Evolutionary conservation across 371 early-diverging fungal genomes (phyloP).

Genomic region (Saksenaea oblongispora): DNA sequence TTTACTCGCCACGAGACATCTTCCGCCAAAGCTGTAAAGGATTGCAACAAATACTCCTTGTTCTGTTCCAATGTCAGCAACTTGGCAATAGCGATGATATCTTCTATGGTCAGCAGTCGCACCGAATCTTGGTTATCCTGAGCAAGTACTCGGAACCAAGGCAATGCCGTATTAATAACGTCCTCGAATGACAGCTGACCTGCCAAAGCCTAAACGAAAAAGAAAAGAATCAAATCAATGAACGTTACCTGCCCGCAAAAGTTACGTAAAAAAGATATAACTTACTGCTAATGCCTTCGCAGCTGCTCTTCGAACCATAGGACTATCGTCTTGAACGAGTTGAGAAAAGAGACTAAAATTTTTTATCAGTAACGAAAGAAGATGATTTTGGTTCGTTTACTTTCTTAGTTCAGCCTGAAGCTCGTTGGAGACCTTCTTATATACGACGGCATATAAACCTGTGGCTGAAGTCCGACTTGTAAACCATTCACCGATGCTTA

Average conservation of each 20-base stretch:
- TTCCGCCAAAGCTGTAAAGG: constrained; percentile 71
- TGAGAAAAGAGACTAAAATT: constrained; percentile 57
- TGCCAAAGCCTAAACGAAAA: constrained; percentile 50
- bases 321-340: constrained; percentile 90
- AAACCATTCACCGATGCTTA: constrained; percentile 94
- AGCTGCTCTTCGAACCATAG: constrained; percentile 95
- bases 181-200: constrained; percentile 69
- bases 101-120: constrained; percentile 89
- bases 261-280: neutral
- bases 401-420: constrained; percentile 83
- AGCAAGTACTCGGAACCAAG: constrained; percentile 74
- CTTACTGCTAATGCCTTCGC: constrained; percentile 79
- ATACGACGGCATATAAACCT: constrained; percentile 86
- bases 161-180: constrained; percentile 72
- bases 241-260: neutral
- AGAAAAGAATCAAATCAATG: neutral
- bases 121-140: constrained; percentile 95
- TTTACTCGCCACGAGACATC: constrained; percentile 97
- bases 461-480: constrained; percentile 93
- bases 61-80: constrained; percentile 74
- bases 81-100: constrained; percentile 85
- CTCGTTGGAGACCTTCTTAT: constrained; percentile 67
- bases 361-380: neutral
- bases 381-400: constrained; percentile 33
- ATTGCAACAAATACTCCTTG: constrained; percentile 69